phyloP scores from a whole-genome alignment of 2,329 filamentous ascomycete genomes.

The Alternaria alternata region DNA sequence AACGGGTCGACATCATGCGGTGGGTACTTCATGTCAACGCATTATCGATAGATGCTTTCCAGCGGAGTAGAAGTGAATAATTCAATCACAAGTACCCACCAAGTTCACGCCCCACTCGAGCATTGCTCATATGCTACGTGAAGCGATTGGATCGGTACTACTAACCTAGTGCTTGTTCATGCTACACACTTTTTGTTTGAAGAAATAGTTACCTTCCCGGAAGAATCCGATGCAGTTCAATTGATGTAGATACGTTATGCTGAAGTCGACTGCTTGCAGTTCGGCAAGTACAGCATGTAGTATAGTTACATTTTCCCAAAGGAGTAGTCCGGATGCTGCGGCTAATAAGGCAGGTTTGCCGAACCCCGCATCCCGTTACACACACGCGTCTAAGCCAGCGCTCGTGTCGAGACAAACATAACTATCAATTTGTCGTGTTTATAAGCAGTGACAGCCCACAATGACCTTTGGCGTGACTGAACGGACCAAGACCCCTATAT shows the following conservation, averaged over 20 bases:
- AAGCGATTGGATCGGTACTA: not conserved
- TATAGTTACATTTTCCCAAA: conserved; percentile 1
- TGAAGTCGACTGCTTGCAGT: not conserved
- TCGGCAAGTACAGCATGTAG: not conserved
- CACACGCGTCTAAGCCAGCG: conserved; percentile 17
- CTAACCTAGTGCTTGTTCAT: not conserved
- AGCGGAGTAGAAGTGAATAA: not conserved
- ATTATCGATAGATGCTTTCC: too few species aligned
- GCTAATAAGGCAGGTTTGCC: conserved; percentile 21
- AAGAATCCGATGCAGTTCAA: not conserved
- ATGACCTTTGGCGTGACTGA: not conserved
- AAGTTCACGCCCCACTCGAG: not conserved
- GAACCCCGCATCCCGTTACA: conserved; percentile 25
- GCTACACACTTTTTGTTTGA: not conserved
- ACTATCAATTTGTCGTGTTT: not conserved
- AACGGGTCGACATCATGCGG: not conserved
- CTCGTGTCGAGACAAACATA: not conserved
- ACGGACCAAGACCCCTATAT: too few species aligned
- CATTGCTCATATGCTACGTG: not conserved
- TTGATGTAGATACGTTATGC: not conserved
- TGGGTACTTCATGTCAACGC: not conserved
- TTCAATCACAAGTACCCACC: not conserved
- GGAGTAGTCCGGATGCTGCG: conserved; percentile 1
- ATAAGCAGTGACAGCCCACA: not conserved
- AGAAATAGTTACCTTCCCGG: not conserved